Percentiles rank a stretch among this genome's conserved stretches.
Conservation (phyloP, 306 rosid genomes). For the Lathyrus tuberosus region DNA sequence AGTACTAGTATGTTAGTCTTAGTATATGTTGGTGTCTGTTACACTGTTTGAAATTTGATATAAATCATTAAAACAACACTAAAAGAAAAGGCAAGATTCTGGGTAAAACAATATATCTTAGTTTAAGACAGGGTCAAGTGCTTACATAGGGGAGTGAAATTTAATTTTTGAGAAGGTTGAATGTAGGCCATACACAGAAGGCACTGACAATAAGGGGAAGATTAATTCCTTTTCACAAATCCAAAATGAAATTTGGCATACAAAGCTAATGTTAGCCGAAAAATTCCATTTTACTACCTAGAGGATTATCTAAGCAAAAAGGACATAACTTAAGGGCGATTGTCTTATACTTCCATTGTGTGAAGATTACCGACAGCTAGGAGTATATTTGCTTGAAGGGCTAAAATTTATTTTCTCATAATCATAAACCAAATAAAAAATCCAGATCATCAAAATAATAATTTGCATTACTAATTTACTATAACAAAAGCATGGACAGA, state of each 20-base stretch:
- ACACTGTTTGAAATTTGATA: conserved; percentile 23
- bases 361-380: background rate
- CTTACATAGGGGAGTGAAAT: conserved; percentile 25
- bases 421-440: conserved; percentile 34
- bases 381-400: conserved; percentile 23
- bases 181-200: conserved; percentile 26
- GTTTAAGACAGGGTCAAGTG: conserved; percentile 8
- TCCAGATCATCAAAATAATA: conserved; percentile 23
- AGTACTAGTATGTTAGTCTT: background rate
- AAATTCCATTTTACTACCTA: conserved; percentile 9
- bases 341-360: conserved; percentile 18
- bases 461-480: conserved; percentile 27
- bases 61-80: conserved; percentile 30
- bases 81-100: conserved; percentile 28
- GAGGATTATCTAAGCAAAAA: conserved; percentile 25
- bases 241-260: conserved; percentile 29
- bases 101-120: conserved; percentile 12
- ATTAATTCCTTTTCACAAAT: conserved; percentile 12
- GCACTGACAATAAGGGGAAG: conserved; percentile 4
- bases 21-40: background rate
- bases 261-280: conserved; percentile 19
- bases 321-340: background rate
- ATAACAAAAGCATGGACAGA: conserved; percentile 2
- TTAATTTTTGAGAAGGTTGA: conserved; percentile 27
- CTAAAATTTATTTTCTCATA: conserved; percentile 12